These are phyloP conservation scores for Stagonosporopsis tanaceti DNA, from an alignment of 2,329 filamentous ascomycete genomes.

Conservation along the genomic window DNA sequence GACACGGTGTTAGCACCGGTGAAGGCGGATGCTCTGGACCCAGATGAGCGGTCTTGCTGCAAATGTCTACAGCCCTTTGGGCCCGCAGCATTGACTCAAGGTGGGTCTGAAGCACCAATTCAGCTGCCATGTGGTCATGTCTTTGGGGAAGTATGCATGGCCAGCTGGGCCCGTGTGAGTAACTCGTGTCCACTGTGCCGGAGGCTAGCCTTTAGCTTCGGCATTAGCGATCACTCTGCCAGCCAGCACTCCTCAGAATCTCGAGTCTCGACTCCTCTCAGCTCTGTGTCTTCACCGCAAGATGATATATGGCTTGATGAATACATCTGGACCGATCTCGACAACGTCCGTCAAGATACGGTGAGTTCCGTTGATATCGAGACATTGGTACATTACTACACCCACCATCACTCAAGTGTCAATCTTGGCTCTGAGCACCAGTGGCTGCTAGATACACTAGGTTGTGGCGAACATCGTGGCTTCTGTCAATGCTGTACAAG, in stretches of 20 bases:
- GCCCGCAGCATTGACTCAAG: slow-evolving; percentile 1
- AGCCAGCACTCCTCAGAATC: not conserved
- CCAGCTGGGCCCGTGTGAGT: slow-evolving; percentile 17
- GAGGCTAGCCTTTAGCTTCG: not conserved
- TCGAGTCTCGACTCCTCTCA: not conserved
- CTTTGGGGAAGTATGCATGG: slow-evolving; percentile 26
- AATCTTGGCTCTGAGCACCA: slow-evolving; percentile 1
- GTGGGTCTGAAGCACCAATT: slow-evolving; percentile 18
- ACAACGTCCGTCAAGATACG: not conserved
- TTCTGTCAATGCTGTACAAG: not conserved
- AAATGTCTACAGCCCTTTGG: slow-evolving; percentile 25
- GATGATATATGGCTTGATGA: slow-evolving; percentile 13
- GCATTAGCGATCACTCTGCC: not conserved
- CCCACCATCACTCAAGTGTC: not conserved
- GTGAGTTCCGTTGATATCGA: slow-evolving; percentile 3
- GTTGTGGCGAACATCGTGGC: slow-evolving; percentile 2
- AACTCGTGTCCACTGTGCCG: slow-evolving; percentile 29
- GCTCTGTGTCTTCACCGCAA: not conserved
- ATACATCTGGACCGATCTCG: not conserved
- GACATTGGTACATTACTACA: not conserved
- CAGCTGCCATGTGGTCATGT: slow-evolving; percentile 26
- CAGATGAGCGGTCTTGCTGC: slow-evolving; percentile 14
- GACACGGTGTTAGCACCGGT: slow-evolving; percentile 10
- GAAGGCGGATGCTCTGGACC: slow-evolving; percentile 8
- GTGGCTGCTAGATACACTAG: not conserved